Evolutionary conservation across 352 stramenopile genomes (phyloP).

Genomic region (Globisporangium irregulare): DNA sequence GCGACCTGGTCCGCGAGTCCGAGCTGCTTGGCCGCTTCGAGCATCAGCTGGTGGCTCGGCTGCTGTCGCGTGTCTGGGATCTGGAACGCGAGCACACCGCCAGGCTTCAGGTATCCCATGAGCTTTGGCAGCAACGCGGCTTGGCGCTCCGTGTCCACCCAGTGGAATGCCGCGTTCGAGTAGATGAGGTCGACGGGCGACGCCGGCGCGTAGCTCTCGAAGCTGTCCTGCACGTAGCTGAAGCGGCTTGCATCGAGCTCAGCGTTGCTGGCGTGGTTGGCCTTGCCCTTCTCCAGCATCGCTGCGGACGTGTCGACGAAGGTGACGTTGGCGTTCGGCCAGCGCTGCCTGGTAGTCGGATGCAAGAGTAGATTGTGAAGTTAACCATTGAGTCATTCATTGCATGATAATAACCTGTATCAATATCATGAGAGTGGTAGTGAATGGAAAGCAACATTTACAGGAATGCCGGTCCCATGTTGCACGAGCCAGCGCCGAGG

Average conservation of each 20-base stretch:
- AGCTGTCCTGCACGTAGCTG: conserved; percentile 50
- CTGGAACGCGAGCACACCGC: conserved; percentile 67
- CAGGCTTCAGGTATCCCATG: conserved; percentile 60
- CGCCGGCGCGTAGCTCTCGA: conserved; percentile 45
- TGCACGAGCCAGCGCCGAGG: conserved; percentile 62
- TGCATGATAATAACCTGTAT: neutral
- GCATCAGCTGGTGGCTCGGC: conserved; percentile 62
- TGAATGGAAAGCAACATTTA: conserved; percentile 21
- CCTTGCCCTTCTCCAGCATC: conserved; percentile 50
- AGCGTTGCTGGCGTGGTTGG: conserved; percentile 35
- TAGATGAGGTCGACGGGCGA: conserved; percentile 63
- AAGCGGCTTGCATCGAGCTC: conserved; percentile 24
- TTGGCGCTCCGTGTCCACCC: conserved; percentile 54
- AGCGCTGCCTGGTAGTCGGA: conserved; percentile 35
- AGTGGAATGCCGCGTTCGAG: conserved; percentile 71
- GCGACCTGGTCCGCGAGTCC: conserved; percentile 34
- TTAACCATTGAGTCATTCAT: neutral
- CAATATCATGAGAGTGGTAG: too few species aligned
- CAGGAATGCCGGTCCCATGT: conserved; percentile 65
- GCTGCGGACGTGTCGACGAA: conserved; percentile 63
- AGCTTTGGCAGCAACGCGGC: conserved; percentile 41
- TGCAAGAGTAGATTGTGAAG: neutral
- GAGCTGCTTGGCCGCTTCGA: conserved; percentile 40
- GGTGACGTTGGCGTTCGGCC: conserved; percentile 39
- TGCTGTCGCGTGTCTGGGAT: conserved; percentile 65